Base-by-base conservation (phyloP, 768 basidiomycete genomes). In the Coprinopsis strossmayeri region DNA sequence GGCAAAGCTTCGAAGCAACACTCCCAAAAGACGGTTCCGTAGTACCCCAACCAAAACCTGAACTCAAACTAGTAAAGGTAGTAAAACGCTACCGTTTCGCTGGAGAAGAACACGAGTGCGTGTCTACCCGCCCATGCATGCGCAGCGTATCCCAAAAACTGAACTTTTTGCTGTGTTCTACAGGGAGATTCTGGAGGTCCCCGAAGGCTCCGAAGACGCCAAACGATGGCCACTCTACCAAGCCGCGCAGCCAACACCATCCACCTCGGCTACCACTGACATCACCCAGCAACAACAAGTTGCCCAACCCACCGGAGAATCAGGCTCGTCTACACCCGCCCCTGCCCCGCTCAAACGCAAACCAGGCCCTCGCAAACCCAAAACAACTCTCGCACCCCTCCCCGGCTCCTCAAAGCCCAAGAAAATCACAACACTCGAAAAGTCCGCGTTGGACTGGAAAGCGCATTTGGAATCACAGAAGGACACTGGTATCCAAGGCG, bases 401-500 rank as follows among this genome's bases (percentile, higher is more conserved):
- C 84, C 84, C 0, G 67, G 68, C 11, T 53, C 69, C 5, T 45
- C 46, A 9, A 88, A 83, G 58, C 69, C 81, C 1, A 88, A 85
- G 61, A 91, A 87, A 64, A 71, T 93, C 5, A 81, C 85, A 20
- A 91, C 88, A 21, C 71, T 93, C 12, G 88, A 91, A 53, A 92
- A 91, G 62, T 89, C 87, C 0, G 80, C 84, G 11, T 80, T 93
- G 77, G 91, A 93, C 60, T 93, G 91, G 91, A 73, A 74, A 24
- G 64, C 78, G 0, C 88, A 91, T 55, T 64, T 89, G 12, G 63
- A 72, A 17, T 52, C 72, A 0, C 64, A 74, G 44, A 57, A 63
- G 21, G 58, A 61, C 17, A 49, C 69, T 0, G 74, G 69, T 2
- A 58, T 83, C 7, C 74, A 78, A 51, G 82, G 89, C 55, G 85